Percentiles rank a stretch among this genome's conserved stretches.
These are phyloP conservation scores for Populus davidiana DNA, from an alignment of 345 rosid genomes.

Conservation along the genomic window DNA sequence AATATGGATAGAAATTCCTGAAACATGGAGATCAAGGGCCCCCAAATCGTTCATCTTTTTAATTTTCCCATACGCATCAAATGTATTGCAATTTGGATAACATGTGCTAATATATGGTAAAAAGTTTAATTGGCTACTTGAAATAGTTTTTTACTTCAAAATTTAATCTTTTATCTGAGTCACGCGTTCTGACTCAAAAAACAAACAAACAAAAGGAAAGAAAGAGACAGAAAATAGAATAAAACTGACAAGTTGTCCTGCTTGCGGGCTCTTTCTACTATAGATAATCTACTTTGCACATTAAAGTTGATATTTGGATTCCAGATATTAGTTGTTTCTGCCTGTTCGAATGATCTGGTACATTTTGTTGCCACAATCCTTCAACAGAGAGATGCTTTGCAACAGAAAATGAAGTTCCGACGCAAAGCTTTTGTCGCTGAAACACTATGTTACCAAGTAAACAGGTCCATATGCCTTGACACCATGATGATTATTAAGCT, in stretches of 20 bases:
- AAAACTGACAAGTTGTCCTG: background rate
- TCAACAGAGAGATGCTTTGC: background rate
- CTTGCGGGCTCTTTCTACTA: background rate
- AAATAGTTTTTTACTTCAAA: background rate
- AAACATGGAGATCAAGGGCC: background rate
- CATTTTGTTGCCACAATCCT: background rate
- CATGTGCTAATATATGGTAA: background rate
- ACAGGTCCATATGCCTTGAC: constrained; percentile 47
- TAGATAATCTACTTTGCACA: background rate
- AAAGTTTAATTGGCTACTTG: background rate
- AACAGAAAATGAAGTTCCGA: background rate
- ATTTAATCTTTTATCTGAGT: background rate
- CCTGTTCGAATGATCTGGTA: background rate
- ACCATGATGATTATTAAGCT: constrained; percentile 24
- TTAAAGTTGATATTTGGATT: background rate
- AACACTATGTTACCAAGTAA: constrained; percentile 46
- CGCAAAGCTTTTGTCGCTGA: background rate
- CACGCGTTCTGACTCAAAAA: background rate
- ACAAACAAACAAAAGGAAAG: background rate
- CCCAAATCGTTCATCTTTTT: background rate
- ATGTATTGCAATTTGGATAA: background rate
- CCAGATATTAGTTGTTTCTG: background rate
- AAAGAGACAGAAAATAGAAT: background rate
- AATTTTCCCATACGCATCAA: background rate
- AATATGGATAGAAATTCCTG: background rate